These are phyloP conservation scores for Knoxdaviesia capensis DNA, from an alignment of 2,329 filamentous ascomycete genomes.

Conservation along the genomic window DNA sequence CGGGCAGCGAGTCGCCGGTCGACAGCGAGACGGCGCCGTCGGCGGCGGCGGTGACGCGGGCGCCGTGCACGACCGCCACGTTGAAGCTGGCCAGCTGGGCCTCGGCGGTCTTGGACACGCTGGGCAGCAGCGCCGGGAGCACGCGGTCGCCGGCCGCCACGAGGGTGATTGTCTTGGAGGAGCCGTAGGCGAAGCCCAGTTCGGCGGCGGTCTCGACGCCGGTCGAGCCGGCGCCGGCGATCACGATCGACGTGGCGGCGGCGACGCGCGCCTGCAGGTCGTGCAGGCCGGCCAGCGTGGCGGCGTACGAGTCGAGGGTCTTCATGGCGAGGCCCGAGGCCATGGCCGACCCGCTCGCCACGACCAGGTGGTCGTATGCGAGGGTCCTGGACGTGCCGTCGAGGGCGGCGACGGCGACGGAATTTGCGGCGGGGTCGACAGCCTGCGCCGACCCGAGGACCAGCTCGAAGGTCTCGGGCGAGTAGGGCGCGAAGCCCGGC, in stretches of 20 bases:
- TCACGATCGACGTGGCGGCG: slow-evolving; percentile 14
- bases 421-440: slow-evolving; percentile 20
- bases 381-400: slow-evolving; percentile 11
- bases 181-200: slow-evolving; percentile 13
- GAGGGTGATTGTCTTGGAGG: slow-evolving; percentile 10
- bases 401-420: slow-evolving; percentile 18
- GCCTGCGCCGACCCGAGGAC: slow-evolving; percentile 25
- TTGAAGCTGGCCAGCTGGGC: slow-evolving; percentile 21
- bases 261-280: slow-evolving; percentile 16
- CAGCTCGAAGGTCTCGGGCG: slow-evolving; percentile 26
- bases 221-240: slow-evolving; percentile 18
- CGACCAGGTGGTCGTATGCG: slow-evolving; percentile 29
- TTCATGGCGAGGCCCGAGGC: slow-evolving; percentile 24
- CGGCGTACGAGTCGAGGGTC: slow-evolving; percentile 17
- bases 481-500: slow-evolving; percentile 26
- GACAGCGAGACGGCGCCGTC: slow-evolving; percentile 16
- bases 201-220: slow-evolving; percentile 18
- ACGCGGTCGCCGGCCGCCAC: slow-evolving; percentile 5
- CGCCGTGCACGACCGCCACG: slow-evolving; percentile 19
- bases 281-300: slow-evolving; percentile 19
- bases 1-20: slow-evolving; percentile 13
- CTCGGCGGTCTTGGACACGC: slow-evolving; percentile 18
- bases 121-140: slow-evolving; percentile 5
- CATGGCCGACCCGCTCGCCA: slow-evolving; percentile 19
- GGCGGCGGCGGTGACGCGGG: slow-evolving; percentile 14